Base-by-base conservation (phyloP, 2,329 filamentous ascomycete genomes). In the Lizonia empirigonia region DNA sequence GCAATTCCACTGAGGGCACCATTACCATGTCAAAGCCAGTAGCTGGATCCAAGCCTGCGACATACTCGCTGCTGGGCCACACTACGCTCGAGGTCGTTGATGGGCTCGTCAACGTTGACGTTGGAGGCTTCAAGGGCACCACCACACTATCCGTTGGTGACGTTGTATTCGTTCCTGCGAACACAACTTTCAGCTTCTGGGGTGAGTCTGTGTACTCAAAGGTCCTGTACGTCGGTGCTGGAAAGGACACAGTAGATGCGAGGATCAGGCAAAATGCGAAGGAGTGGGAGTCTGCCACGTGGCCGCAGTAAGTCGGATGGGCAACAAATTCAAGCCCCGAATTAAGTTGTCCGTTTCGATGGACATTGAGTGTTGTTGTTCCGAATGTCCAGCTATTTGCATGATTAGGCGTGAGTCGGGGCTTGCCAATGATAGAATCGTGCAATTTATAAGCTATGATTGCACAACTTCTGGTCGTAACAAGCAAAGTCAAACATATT, bases 1-100 rank as follows among this genome's bases (percentile, higher is more conserved):
- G 61, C 3, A 76, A 75, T 53, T 79, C 77, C 59, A 76, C 77
- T 12, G 58, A 78, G 16, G 74, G 76, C 0, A 78, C 76, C 1
- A 74, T 80, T 34, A 75, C 72, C 6, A 52, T 80, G 26, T 72
- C 67, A 10, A 64, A 60, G 0, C 63, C 60, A 4, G 60, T 60
- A 1, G 42, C 41, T n/a, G 61, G 61, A 15, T 40, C 30, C 4
- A 59, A 59, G 5, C 55, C 62, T 0, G 55, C 63, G 5, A 58
- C 56, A 0, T 69, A 64, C 40, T 59, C 36, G 0, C 59, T 73
- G 15, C 29, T 56, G 0, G 67, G 70, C 1, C 73, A 74, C 50
- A 64, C 67, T 7, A 74, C 72, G 5, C 71, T 76, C 18, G 69
- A 76, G 41, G 64, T 76, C n/a, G 50, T 75, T 10, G 72, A 77